Conservation (phyloP, 495 filamentous ascomycete species). For the Aspergillus haitiensis region DNA sequence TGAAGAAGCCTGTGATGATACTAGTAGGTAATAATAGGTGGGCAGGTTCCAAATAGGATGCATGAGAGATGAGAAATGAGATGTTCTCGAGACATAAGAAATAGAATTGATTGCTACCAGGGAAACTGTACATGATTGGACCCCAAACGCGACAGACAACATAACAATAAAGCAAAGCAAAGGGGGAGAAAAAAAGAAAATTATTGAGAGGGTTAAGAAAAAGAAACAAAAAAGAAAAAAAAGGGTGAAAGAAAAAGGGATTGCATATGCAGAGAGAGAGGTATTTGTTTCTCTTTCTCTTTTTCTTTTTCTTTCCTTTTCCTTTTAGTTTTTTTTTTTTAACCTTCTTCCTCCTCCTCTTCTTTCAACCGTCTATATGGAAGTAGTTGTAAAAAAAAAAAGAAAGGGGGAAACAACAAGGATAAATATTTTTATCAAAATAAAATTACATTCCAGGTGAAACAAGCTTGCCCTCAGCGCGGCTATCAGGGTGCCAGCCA, state of each 20-base stretch:
- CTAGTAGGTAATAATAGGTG: too few species aligned
- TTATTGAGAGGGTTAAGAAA: not conserved
- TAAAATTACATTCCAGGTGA: constrained; percentile 67
- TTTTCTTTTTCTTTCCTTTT: constrained; percentile 13
- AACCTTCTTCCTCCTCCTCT: not conserved
- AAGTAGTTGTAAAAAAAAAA: constrained; percentile 11
- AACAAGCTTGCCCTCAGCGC: constrained; percentile 76
- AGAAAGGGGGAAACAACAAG: not conserved
- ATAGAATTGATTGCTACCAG: constrained; percentile 5
- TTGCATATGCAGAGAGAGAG: not conserved
- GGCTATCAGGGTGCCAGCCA: constrained; percentile 79
- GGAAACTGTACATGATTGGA: constrained; percentile 8
- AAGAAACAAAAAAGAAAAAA: constrained; percentile 1
- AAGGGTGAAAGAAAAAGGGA: not conserved
- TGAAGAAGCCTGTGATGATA: too few species aligned
- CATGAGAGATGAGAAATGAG: too few species aligned
- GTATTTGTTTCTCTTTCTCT: not conserved
- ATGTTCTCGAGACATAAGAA: constrained; percentile 5
- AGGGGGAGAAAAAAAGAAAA: not conserved
- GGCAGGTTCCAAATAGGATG: too few species aligned
- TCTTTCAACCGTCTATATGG: not conserved
- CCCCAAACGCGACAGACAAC: constrained; percentile 1
- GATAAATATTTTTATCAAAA: not conserved
- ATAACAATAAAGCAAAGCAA: not conserved
- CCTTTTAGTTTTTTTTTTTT: constrained; percentile 1